Percentiles rank a stretch among this genome's conserved stretches.
phyloP scores from a whole-genome alignment of 1,284 basidiomycete genomes.

The Thelephora terrestris region DNA sequence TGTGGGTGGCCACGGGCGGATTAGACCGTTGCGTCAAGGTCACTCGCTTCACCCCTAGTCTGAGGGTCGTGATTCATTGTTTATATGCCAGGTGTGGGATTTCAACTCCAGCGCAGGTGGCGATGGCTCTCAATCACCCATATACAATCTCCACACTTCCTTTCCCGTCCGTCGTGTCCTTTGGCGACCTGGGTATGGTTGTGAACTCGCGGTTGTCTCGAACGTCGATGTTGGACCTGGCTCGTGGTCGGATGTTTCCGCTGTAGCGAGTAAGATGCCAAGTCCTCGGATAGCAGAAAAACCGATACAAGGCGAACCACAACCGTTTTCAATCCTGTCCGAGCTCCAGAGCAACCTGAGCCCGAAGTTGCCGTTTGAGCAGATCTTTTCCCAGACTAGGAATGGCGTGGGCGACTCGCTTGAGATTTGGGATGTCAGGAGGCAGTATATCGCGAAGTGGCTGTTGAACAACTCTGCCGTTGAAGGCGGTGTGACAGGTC shows the following conservation, averaged over 20 bases:
- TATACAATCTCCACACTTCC: conserved; percentile 67
- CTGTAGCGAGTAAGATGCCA: conserved; percentile 7
- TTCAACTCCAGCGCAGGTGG: conserved; percentile 38
- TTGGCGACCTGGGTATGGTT: conserved; percentile 75
- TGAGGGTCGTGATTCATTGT: conserved; percentile 7
- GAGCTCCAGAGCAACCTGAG: conserved; percentile 6
- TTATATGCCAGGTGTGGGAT: conserved; percentile 62
- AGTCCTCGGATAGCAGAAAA: conserved; percentile 11
- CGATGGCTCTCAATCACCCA: conserved; percentile 50
- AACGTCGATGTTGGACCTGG: conserved; percentile 45
- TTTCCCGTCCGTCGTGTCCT: conserved; percentile 65
- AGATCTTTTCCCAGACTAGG: conserved; percentile 14
- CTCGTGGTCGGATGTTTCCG: conserved; percentile 11
- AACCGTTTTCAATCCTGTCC: neutral
- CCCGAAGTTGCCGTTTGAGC: conserved; percentile 6
- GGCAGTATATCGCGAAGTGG: conserved; percentile 80
- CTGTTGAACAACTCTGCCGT: conserved; percentile 47
- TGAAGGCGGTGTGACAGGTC: conserved; percentile 66
- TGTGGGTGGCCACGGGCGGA: conserved; percentile 80
- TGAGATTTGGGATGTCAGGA: conserved; percentile 83
- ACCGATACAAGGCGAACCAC: neutral
- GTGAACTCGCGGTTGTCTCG: conserved; percentile 68
- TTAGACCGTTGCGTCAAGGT: conserved; percentile 78
- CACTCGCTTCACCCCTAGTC: conserved; percentile 5
- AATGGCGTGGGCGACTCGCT: conserved; percentile 44